Evolutionary conservation across 176 grass and related monocot genomes (phyloP), one percentile per base, ranked within the genome.

Genomic region (Miscanthus lutarioriparius): DNA sequence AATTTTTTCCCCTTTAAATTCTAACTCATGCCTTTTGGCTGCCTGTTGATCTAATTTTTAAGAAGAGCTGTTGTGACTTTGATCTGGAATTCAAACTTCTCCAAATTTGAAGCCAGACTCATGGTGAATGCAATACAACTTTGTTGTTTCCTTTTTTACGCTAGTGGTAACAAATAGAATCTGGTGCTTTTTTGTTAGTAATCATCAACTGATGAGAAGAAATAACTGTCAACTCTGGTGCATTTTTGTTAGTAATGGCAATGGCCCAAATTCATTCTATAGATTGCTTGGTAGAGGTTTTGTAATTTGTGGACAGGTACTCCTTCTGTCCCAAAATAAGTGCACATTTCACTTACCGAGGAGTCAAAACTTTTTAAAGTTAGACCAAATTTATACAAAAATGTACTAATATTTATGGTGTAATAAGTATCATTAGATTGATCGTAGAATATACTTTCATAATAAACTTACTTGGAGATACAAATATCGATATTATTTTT

Each of bases 21-120:
- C 80, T 88, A 63, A 33, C 41, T 65, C 37, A 36, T 84, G 71
- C 58, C 74, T 82, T 90, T 35, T 74, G 7, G 37, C 56, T 73
- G 59, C 26, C 5, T 59, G 15, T 74, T 76, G 41, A 45, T 47
- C 27, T 23, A 86, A 72, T 47, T 80, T 80, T 66, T 54, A 48
- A 32, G 19, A 40, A 64, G 75, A 67, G 44, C 15, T 82, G 36
- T 65, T 78, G 74, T 66, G 51, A 38, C 20, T 68, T 66, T 67
- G 28, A 68, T 48, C 62, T 87, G 68, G 26, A 78, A 56, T 48
- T 83, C 45, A 23, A 70, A 78, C 19, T 72, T 71, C 5, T 51
- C 20, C 16, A 76, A 69, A 81, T 53, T 40, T 54, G 27, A 74
- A 49, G 28, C 67, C 37, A 54, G 28, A 41, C 19, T 75, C 10